Evolutionary conservation across 2,329 filamentous ascomycete species (phyloP).

Genomic region (Fusarium scirpi): DNA sequence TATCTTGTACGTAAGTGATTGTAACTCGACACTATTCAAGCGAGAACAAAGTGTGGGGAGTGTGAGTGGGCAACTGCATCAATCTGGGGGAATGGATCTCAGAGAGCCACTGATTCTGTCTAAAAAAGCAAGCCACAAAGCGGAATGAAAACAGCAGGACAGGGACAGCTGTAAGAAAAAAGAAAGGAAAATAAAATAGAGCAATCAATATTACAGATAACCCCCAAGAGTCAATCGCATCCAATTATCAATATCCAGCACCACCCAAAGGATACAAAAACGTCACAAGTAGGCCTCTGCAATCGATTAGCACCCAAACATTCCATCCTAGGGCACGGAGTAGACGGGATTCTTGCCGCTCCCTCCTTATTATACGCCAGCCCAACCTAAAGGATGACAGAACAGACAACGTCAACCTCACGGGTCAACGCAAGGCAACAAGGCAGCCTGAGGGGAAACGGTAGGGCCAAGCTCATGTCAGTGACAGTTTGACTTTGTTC

Average conservation of each 20-base stretch:
- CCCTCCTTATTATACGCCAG: conserved; percentile 1
- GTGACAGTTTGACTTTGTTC: conserved; percentile 23
- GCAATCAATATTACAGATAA: not conserved
- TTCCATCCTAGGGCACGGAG: conserved; percentile 9
- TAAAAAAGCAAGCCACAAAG: conserved; percentile 27
- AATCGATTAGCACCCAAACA: conserved; percentile 1
- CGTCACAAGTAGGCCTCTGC: not conserved
- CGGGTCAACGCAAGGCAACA: conserved; percentile 30
- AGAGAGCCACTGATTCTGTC: conserved; percentile 32
- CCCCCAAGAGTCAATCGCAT: not conserved
- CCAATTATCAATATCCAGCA: not conserved
- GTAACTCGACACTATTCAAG: conserved; percentile 15
- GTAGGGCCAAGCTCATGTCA: conserved; percentile 22
- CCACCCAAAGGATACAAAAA: not conserved
- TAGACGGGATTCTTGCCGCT: conserved; percentile 15
- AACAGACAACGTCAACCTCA: not conserved
- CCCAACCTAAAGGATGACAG: not conserved
- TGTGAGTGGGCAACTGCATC: conserved; percentile 33
- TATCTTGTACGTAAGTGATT: conserved; percentile 29
- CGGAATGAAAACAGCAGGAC: conserved; percentile 9
- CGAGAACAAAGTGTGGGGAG: conserved; percentile 24
- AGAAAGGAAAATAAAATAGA: not conserved
- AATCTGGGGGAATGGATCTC: conserved; percentile 35
- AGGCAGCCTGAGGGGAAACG: conserved; percentile 19
- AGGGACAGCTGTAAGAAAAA: conserved; percentile 20